Evolutionary conservation across 192 early-diverging fungal genomes (phyloP).

Genomic region (Umbelopsis isabellina): DNA sequence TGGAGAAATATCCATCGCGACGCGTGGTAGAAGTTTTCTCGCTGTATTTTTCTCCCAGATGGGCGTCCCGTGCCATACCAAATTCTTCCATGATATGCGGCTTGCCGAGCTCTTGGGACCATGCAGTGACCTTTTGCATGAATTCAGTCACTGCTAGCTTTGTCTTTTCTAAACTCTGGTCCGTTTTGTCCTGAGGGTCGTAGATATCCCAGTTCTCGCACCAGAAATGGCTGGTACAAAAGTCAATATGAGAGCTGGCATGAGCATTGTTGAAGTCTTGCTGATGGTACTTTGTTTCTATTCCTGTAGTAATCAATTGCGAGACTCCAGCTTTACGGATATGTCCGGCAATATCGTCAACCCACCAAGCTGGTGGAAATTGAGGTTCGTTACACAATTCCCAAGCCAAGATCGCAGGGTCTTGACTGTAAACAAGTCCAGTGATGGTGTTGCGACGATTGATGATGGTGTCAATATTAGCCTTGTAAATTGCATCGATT

Average conservation of each 20-base stretch:
- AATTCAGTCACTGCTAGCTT: conserved; percentile 1
- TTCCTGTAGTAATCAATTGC: conserved; percentile 65
- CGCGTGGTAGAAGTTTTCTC: not conserved
- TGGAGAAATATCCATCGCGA: conserved; percentile 5
- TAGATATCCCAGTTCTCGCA: conserved; percentile 43
- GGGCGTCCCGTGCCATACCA: conserved; percentile 59
- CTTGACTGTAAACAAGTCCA: conserved; percentile 51
- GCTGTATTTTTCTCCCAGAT: conserved; percentile 24
- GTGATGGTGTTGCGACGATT: conserved; percentile 52
- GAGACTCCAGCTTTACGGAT: conserved; percentile 51
- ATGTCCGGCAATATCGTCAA: conserved; percentile 49
- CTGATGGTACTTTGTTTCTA: conserved; percentile 61
- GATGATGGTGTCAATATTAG: conserved; percentile 50
- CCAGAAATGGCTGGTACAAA: conserved; percentile 60
- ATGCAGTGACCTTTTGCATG: conserved; percentile 32
- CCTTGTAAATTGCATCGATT: conserved; percentile 47
- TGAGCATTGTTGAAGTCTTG: conserved; percentile 57
- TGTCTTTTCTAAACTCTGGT: not conserved
- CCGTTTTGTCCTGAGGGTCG: not conserved
- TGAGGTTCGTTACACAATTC: conserved; percentile 76
- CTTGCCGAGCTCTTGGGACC: conserved; percentile 50
- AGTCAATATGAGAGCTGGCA: conserved; percentile 45
- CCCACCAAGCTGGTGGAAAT: conserved; percentile 50
- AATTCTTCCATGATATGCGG: conserved; percentile 63
- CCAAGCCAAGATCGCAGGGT: conserved; percentile 68